A percentile compares a stretch with the other conserved stretches of the same genome.
These are phyloP conservation scores for Priceomyces carsonii DNA, from an alignment of 805 yeast genomes.

Conservation along the genomic window DNA sequence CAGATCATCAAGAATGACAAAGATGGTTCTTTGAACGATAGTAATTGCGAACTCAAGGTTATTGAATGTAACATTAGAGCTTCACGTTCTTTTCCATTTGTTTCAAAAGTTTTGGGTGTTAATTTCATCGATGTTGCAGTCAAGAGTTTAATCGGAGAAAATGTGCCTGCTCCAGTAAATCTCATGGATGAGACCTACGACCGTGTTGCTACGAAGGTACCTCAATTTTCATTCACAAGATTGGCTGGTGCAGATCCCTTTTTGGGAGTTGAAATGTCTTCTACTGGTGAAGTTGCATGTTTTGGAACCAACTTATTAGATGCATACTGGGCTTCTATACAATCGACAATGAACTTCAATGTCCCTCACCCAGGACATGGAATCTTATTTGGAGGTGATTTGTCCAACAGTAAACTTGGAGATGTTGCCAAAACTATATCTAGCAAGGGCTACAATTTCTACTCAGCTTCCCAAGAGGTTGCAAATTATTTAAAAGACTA, in stretches of 20 bases:
- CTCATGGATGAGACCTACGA: slow-evolving; percentile 74
- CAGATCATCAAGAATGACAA: slow-evolving; percentile 84
- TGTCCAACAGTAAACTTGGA: slow-evolving; percentile 68
- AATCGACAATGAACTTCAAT: slow-evolving; percentile 95
- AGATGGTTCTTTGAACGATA: slow-evolving; percentile 55
- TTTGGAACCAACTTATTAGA: slow-evolving; percentile 84
- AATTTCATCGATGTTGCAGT: slow-evolving; percentile 96
- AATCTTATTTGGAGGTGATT: slow-evolving; percentile 91
- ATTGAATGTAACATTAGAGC: slow-evolving; percentile 99
- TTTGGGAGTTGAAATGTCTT: slow-evolving; percentile 98
- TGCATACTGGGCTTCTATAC: slow-evolving; percentile 97
- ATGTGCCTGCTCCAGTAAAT: slow-evolving; percentile 77
- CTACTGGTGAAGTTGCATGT: slow-evolving; percentile 98
- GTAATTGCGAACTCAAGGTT: slow-evolving; percentile 74
- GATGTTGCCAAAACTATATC: slow-evolving; percentile 69
- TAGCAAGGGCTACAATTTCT: slow-evolving; percentile 78
- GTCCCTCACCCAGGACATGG: slow-evolving; percentile 91
- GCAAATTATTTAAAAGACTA: slow-evolving; percentile 58
- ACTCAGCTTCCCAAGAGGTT: slow-evolving; percentile 72
- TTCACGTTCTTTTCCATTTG: slow-evolving; percentile 98
- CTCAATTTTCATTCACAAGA: slow-evolving; percentile 97
- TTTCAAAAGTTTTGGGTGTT: slow-evolving; percentile 91
- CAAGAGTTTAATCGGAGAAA: slow-evolving; percentile 73
- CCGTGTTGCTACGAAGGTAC: slow-evolving; percentile 91
- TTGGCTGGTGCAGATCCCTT: slow-evolving; percentile 99